These are phyloP conservation scores for Xylaria cubensis DNA, from an alignment of 495 filamentous ascomycete species.

Conservation along the genomic window DNA sequence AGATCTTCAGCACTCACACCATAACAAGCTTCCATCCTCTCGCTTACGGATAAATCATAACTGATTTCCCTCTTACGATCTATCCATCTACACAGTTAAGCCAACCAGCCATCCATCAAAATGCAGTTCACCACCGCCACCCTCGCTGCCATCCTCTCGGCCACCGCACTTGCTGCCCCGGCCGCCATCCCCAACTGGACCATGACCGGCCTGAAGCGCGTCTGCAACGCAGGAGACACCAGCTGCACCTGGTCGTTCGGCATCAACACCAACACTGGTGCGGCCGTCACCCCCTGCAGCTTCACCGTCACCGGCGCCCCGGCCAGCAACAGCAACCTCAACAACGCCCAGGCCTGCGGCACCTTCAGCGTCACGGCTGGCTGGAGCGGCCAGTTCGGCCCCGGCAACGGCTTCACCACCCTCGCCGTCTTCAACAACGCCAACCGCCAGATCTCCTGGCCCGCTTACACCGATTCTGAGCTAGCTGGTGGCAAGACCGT, in stretches of 20 bases:
- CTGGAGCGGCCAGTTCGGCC: conserved; percentile 58
- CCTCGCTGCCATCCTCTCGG: conserved; percentile 42
- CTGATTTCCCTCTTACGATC: not conserved
- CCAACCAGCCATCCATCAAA: conserved; percentile 33
- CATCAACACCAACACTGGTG: conserved; percentile 44
- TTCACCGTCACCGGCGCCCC: conserved; percentile 43
- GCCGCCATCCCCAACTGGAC: conserved; percentile 47
- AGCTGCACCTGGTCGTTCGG: conserved; percentile 53
- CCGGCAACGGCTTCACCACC: conserved; percentile 54
- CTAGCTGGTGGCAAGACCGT: conserved; percentile 48
- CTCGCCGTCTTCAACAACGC: conserved; percentile 56
- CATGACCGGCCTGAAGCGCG: conserved; percentile 48
- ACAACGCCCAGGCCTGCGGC: conserved; percentile 41
- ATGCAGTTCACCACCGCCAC: conserved; percentile 53
- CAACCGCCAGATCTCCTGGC: conserved; percentile 47
- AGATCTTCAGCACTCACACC: conserved; percentile 15
- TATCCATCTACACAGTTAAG: conserved; percentile 28
- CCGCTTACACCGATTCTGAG: conserved; percentile 51
- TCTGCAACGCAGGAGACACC: conserved; percentile 49
- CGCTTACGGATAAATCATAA: not conserved
- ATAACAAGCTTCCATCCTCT: not conserved
- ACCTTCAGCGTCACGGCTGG: conserved; percentile 49
- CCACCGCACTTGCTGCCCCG: conserved; percentile 43
- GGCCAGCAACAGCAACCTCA: conserved; percentile 46
- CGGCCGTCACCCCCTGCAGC: conserved; percentile 38